Evolutionary conservation across 148 eudicot species (phyloP).

Genomic region (Polygonum maritimum): DNA sequence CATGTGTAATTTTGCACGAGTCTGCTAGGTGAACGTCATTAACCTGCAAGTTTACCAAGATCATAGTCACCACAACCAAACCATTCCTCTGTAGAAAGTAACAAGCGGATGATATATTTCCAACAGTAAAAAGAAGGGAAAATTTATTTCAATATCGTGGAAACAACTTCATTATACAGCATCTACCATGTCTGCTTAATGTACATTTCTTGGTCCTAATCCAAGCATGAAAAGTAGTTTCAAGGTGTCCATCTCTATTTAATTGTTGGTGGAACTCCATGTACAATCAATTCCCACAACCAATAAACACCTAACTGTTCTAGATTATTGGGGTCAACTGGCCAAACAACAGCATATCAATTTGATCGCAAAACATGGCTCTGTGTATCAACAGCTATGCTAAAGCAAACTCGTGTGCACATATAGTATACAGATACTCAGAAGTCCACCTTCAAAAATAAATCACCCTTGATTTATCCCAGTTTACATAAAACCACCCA

Average conservation of each 20-base stretch:
- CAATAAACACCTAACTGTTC: not conserved
- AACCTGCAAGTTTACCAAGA: slow-evolving; percentile 38
- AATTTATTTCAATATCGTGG: not conserved
- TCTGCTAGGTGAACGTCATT: slow-evolving; percentile 66
- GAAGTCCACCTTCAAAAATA: not conserved
- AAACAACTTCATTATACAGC: not conserved
- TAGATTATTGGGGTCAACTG: not conserved
- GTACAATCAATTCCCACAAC: not conserved
- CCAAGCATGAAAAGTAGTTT: not conserved
- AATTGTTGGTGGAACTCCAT: no score
- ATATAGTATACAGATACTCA: not conserved
- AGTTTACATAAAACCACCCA: not conserved
- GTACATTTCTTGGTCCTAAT: not conserved
- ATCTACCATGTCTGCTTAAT: not conserved
- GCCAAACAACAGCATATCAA: not conserved
- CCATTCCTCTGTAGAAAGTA: not conserved
- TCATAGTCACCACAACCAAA: slow-evolving; percentile 11
- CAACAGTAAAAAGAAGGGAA: not conserved
- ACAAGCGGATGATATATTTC: not conserved
- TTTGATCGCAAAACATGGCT: not conserved
- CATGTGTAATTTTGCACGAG: slow-evolving; percentile 80
- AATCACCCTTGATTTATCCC: not conserved
- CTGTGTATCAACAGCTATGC: not conserved
- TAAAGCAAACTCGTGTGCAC: not conserved
- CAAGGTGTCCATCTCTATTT: not conserved